Base-by-base conservation (phyloP, 345 rosid genomes). In the Gossypium stocksii region DNA sequence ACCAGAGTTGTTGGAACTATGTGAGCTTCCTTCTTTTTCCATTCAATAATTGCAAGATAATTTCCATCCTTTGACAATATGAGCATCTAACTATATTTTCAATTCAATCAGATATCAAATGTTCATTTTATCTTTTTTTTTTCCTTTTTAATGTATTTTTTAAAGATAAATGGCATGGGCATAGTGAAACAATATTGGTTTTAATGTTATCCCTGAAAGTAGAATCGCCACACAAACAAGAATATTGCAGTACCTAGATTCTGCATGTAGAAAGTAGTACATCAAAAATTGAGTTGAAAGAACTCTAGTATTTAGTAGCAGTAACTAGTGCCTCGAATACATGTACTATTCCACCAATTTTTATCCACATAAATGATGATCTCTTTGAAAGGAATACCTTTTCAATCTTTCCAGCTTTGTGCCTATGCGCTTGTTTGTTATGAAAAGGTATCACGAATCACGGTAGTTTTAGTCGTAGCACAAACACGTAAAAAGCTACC, bases 1-100 rank as follows among this genome's bases (percentile, higher is more conserved):
- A 87, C 95, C 70, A 75, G 90, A 75, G 67, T 89, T 68, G 90
- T 90, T 15, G 92, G 91, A 86, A 87, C 91, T 72, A 80, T 70
- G 96, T 90, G 49, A 86, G 87, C 54, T 12, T 44, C 70, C 25
- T 66, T 76, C 17, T 67, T 58, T 56, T 58, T 20, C 73, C 38
- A 8, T 41, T 20, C 17, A 20, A 13, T 66, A 62, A 62, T 34
- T 62, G 46, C 67, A 62, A 9, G 14, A 62, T 62, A 62, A n/a
- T 38, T 62, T 34, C 12, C 23, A 62, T 9, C 20, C 29, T 8
- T 41, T 14, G 14, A 29, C 11, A 16, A 19, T 17, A 38, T 38
- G 14, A 11, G 12, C 34, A 43, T 43, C 9, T 25, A 43, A 19
- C 49, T 16, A 10, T 19, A 65, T 19, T 60, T 60, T 27, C 65